These are phyloP conservation scores for Cyberlindnera mrakii DNA, from an alignment of 805 yeast species.

Conservation along the genomic window DNA sequence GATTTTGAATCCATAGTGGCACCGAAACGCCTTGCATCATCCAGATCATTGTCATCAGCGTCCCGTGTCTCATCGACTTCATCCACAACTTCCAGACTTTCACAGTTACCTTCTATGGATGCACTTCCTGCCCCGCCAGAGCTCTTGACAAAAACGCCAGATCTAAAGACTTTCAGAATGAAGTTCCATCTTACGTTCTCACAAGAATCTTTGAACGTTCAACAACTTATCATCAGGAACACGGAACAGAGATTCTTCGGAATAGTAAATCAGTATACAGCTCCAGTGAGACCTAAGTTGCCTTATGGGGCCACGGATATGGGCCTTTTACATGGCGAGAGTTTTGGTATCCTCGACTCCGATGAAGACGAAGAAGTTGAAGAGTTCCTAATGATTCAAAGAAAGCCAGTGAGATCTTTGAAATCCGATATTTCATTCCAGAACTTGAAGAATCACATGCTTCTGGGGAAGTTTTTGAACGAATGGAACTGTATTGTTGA, in stretches of 20 bases:
- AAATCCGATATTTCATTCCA: slow-evolving; percentile 1
- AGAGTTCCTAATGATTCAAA: slow-evolving; percentile 10
- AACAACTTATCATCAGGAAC: slow-evolving; percentile 21
- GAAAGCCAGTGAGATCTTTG: not conserved
- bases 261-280: not conserved
- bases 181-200: slow-evolving; percentile 41
- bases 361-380: slow-evolving; percentile 15
- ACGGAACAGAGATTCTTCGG: slow-evolving; percentile 18
- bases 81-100: not conserved
- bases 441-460: slow-evolving; percentile 20
- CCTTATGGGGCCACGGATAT: slow-evolving; percentile 10
- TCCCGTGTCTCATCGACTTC: slow-evolving; percentile 14
- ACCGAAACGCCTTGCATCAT: not conserved
- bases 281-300: slow-evolving; percentile 8
- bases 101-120: slow-evolving; percentile 17
- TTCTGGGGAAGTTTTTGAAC: slow-evolving; percentile 42
- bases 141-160: slow-evolving; percentile 37
- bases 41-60: slow-evolving; percentile 1
- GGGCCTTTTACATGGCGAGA: slow-evolving; percentile 1
- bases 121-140: slow-evolving; percentile 38
- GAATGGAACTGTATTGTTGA: slow-evolving; percentile 45
- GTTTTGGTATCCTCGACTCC: slow-evolving; percentile 1
- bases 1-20: slow-evolving; percentile 7
- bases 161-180: slow-evolving; percentile 37
- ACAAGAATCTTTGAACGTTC: slow-evolving; percentile 30